A percentile compares a stretch with the other conserved stretches of the same genome.
These are phyloP conservation scores for Panellus pusillus DNA, from an alignment of 768 basidiomycete genomes.

Conservation along the genomic window DNA sequence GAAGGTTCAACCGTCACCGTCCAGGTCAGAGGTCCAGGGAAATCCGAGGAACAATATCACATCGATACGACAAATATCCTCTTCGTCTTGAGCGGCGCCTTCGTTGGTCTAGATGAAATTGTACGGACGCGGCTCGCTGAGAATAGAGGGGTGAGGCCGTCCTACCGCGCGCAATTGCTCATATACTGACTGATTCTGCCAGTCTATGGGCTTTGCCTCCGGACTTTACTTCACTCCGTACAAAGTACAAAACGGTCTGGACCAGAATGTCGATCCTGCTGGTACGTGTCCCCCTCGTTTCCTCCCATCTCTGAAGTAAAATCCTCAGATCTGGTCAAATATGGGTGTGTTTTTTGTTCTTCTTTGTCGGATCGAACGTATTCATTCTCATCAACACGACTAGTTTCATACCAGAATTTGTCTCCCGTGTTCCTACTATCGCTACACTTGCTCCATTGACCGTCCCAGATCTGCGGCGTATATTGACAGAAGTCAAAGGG, in stretches of 20 bases:
- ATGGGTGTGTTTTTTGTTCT: conserved; percentile 50
- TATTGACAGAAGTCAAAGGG: conserved; percentile 90
- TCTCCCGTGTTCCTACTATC: conserved; percentile 90
- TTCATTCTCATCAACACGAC: conserved; percentile 4
- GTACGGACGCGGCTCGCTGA: conserved; percentile 80
- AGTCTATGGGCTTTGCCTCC: conserved; percentile 91
- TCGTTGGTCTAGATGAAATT: conserved; percentile 85
- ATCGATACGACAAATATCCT: conserved; percentile 90
- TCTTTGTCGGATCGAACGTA: too few relatives aligned
- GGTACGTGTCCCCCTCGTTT: conserved; percentile 39
- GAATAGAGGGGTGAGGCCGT: conserved; percentile 50
- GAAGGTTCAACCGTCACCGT: conserved; percentile 88
- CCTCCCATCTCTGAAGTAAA: neutral
- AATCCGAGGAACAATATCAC: conserved; percentile 61
- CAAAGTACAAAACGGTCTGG: conserved; percentile 48
- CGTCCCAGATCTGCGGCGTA: conserved; percentile 79
- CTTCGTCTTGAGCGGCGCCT: conserved; percentile 95
- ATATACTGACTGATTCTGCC: neutral
- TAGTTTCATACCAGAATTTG: conserved; percentile 93
- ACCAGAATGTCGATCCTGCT: conserved; percentile 63
- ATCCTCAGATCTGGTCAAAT: conserved; percentile 72
- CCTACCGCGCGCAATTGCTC: neutral
- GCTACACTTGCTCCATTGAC: conserved; percentile 81
- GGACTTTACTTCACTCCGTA: conserved; percentile 62
- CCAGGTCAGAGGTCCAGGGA: conserved; percentile 68